Base-by-base conservation (phyloP, 495 filamentous ascomycete species). In the Talaromyces trachyspermus region DNA sequence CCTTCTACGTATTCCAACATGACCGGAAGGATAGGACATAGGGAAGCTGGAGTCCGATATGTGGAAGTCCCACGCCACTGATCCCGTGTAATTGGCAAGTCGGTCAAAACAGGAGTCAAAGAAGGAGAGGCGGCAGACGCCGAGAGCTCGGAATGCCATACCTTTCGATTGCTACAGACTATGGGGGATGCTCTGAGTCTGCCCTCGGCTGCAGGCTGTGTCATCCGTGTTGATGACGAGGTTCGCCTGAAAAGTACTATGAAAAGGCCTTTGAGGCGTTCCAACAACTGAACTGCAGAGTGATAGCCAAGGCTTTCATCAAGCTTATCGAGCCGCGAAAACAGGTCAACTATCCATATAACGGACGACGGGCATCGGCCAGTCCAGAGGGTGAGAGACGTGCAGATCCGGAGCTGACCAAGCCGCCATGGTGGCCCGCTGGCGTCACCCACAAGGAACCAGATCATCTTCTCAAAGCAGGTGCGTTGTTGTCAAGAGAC, bases 341-440 rank as follows among this genome's bases (percentile, higher is more conserved):
- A 62, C 86, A 89, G 55, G 79, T 81, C 0, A 81, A 73, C 32
- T 76, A 84, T 51, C 85, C 86, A 1, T 95, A 95, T 58, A 88
- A 83, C 30, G 70, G 76, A 22, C 71, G 78, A 8, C 69, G 78
- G 39, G 59, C 66, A 12, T 57, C 67, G 8, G 61, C 66, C 35
- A 55, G 56, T 8, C 58, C 63, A 18, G 62, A 69, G 40, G 65
- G 68, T 0, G 69, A 73, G 41, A 36, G 19, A 3, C 57, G 55
- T 5, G 59, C 63, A 12, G 61, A 71, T 45, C 68, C 69, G 0
- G 69, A 73, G 46, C 48, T 59, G 35, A 73, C 69, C 4, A 73
- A 71, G 30, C 88, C 88, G 5, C 73, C 70, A 15, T 95, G 88
- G 88, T 95, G 88, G 88, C 88, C 88, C 0, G 67, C 69, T 18